phyloP scores from a whole-genome alignment of 2,329 filamentous ascomycete genomes.

The Trichophyton equinum region DNA sequence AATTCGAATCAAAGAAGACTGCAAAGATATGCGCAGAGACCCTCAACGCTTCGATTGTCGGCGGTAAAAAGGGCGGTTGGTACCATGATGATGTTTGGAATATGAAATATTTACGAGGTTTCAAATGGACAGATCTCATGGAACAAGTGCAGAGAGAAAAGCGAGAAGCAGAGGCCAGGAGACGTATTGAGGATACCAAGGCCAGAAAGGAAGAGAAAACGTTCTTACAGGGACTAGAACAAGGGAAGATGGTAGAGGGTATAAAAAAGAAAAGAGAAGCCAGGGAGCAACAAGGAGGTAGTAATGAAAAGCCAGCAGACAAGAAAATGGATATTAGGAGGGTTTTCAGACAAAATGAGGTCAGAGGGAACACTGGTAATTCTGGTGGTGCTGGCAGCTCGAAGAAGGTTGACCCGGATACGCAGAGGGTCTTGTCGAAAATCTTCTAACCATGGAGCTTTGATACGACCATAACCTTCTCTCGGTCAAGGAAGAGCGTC shows the following conservation, averaged over 20 bases:
- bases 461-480: neutral
- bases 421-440: slow-evolving; percentile 35
- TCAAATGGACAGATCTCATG: slow-evolving; percentile 35
- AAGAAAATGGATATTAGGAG: slow-evolving; percentile 17
- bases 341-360: slow-evolving; percentile 34
- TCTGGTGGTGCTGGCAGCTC: slow-evolving; percentile 13
- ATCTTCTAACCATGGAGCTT: slow-evolving; percentile 25
- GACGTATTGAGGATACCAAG: slow-evolving; percentile 31
- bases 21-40: slow-evolving; percentile 36
- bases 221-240: slow-evolving; percentile 32
- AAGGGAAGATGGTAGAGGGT: slow-evolving; percentile 30
- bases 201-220: slow-evolving; percentile 34
- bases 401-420: slow-evolving; percentile 23
- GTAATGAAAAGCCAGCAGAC: slow-evolving; percentile 9
- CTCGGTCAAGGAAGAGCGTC: no score
- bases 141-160: slow-evolving; percentile 34
- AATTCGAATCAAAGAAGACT: slow-evolving; percentile 34
- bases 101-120: slow-evolving; percentile 34
- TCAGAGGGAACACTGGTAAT: slow-evolving; percentile 15
- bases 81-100: slow-evolving; percentile 38
- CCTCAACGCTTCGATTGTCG: slow-evolving; percentile 33
- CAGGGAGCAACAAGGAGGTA: slow-evolving; percentile 23
- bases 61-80: slow-evolving; percentile 33
- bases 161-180: slow-evolving; percentile 29
- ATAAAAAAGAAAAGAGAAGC: slow-evolving; percentile 34